Evolutionary conservation across 2,329 filamentous ascomycete species (phyloP).

Genomic region (Pseudonectria foliicola): DNA sequence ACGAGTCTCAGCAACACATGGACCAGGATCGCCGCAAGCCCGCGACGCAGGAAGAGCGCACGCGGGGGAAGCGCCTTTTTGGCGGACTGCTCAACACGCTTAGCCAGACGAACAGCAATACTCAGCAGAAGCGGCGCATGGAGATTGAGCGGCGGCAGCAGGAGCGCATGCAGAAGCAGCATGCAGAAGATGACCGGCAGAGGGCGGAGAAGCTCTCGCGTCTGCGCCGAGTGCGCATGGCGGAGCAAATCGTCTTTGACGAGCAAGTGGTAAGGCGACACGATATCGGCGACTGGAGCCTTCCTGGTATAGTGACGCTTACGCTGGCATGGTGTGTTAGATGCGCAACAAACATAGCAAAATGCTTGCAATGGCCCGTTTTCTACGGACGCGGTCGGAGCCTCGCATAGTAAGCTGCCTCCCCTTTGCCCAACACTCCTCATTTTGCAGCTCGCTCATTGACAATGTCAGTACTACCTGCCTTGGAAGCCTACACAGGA

Average conservation of each 20-base stretch:
- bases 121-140: slow-evolving; percentile 60
- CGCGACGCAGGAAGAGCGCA: slow-evolving; percentile 63
- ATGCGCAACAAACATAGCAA: slow-evolving; percentile 70
- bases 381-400: slow-evolving; percentile 62
- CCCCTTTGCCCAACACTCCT: not conserved
- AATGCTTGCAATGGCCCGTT: slow-evolving; percentile 63
- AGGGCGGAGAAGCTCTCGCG: slow-evolving; percentile 59
- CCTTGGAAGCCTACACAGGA: slow-evolving; percentile 68
- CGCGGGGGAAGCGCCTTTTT: slow-evolving; percentile 78
- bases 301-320: not conserved
- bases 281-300: not conserved
- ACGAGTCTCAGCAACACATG: slow-evolving; percentile 2
- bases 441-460: slow-evolving; percentile 4
- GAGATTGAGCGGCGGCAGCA: slow-evolving; percentile 80
- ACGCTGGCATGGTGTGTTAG: slow-evolving; percentile 38
- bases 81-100: slow-evolving; percentile 73
- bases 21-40: slow-evolving; percentile 17
- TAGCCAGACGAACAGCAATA: slow-evolving; percentile 60
- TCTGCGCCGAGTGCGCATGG: slow-evolving; percentile 52
- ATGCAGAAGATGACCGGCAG: slow-evolving; percentile 61
- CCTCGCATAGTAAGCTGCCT: slow-evolving; percentile 67
- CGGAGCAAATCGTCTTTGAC: slow-evolving; percentile 69
- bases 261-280: slow-evolving; percentile 61
- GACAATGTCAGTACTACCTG: slow-evolving; percentile 62
- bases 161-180: slow-evolving; percentile 66